Conservation (phyloP, 2,329 filamentous ascomycete genomes). For the Neospermospora avenae region DNA sequence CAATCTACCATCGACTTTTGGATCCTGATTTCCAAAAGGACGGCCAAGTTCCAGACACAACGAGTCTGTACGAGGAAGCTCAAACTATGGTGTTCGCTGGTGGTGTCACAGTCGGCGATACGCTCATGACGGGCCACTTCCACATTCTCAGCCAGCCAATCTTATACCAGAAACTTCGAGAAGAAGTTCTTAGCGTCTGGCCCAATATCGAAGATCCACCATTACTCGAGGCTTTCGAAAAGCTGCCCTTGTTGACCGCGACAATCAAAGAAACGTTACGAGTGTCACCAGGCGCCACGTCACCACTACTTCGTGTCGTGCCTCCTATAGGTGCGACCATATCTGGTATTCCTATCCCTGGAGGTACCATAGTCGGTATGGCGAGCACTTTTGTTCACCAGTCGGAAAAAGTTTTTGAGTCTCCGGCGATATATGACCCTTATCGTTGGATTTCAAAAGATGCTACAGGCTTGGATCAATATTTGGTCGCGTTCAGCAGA, state of each 20-base stretch:
- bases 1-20: constrained; percentile 38
- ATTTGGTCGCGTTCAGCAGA: constrained; percentile 42
- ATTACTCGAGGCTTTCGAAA: constrained; percentile 36
- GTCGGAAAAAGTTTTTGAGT: constrained; percentile 24
- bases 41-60: constrained; percentile 21
- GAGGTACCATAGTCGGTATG: constrained; percentile 45
- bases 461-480: constrained; percentile 7
- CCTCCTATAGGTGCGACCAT: constrained; percentile 61
- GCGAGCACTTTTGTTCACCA: constrained; percentile 25
- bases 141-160: constrained; percentile 38
- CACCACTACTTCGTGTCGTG: constrained; percentile 70
- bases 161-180: constrained; percentile 36
- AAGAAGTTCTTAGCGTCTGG: constrained; percentile 39
- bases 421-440: constrained; percentile 22
- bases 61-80: constrained; percentile 41
- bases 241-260: constrained; percentile 31
- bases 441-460: constrained; percentile 23
- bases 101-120: constrained; percentile 42
- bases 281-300: constrained; percentile 68
- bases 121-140: constrained; percentile 41
- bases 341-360: constrained; percentile 56
- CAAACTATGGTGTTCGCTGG: constrained; percentile 46
- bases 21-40: constrained; percentile 32
- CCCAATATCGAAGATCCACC: constrained; percentile 35
- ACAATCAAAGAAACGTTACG: constrained; percentile 73